phyloP scores from a whole-genome alignment of 495 filamentous ascomycete genomes.

The Xylaria intraflava region DNA sequence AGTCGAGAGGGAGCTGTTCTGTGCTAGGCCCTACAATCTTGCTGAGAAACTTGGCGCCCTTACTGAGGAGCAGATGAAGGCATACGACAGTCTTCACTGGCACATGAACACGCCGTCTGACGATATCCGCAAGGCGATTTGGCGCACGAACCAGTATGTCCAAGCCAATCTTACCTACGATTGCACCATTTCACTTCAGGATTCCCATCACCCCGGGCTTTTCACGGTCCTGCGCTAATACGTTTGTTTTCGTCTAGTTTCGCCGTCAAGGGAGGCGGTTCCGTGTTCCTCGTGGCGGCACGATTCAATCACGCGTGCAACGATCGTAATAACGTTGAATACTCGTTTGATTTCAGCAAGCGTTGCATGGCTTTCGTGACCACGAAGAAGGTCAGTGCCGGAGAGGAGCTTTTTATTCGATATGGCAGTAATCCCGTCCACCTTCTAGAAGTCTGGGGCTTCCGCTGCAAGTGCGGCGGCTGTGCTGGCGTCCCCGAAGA shows the following conservation, averaged over 20 bases:
- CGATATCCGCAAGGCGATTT: conserved; percentile 6
- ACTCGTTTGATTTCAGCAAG: conserved; percentile 5
- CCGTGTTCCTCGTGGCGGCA: conserved; percentile 22
- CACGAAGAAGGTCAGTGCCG: conserved; percentile 5
- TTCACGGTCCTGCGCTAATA: neutral
- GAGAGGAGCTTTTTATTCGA: conserved; percentile 24
- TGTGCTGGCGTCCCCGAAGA: conserved; percentile 16
- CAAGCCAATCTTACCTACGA: neutral
- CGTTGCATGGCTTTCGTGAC: conserved; percentile 12
- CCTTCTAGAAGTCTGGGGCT: conserved; percentile 24
- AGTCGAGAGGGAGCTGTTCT: conserved; percentile 23
- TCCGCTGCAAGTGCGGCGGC: conserved; percentile 24
- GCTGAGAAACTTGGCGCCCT: conserved; percentile 2
- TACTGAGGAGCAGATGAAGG: conserved; percentile 5
- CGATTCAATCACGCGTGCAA: conserved; percentile 33
- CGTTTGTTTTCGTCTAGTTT: conserved; percentile 15
- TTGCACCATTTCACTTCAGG: too few species aligned
- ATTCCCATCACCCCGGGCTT: too few species aligned
- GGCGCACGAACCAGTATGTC: conserved; percentile 8
- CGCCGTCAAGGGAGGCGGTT: conserved; percentile 8
- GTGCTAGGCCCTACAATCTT: conserved; percentile 15
- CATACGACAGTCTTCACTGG: neutral
- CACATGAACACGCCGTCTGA: neutral
- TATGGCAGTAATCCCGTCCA: conserved; percentile 21
- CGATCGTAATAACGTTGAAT: conserved; percentile 21